These are phyloP conservation scores for Trichoderma oligosporum DNA, from an alignment of 2,329 filamentous ascomycete species.

Conservation along the genomic window DNA sequence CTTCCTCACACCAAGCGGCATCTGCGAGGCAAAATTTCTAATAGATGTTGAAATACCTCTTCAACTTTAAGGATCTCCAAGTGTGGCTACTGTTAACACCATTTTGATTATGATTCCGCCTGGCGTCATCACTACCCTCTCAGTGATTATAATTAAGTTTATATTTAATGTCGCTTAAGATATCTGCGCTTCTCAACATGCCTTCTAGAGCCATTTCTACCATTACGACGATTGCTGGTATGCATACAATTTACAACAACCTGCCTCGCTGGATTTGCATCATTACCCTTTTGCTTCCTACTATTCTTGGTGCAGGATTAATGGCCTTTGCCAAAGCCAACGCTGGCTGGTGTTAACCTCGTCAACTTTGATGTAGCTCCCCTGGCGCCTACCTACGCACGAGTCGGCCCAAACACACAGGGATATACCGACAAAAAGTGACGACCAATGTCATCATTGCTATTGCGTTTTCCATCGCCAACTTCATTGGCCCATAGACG, in stretches of 20 bases:
- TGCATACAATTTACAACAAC: conserved; percentile 26
- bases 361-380: conserved; percentile 47
- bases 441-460: conserved; percentile 44
- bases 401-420: conserved; percentile 46
- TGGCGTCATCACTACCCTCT: conserved; percentile 34
- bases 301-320: conserved; percentile 26
- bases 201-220: conserved; percentile 28
- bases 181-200: conserved; percentile 47
- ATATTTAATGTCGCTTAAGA: conserved; percentile 32
- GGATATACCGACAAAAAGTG: conserved; percentile 46
- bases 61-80: conserved; percentile 38
- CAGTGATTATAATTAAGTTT: conserved; percentile 33
- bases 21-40: conserved; percentile 24
- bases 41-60: conserved; percentile 29
- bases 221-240: conserved; percentile 26
- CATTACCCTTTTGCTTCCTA: conserved; percentile 25
- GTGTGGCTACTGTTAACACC: conserved; percentile 38
- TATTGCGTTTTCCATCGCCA: conserved; percentile 43
- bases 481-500: conserved; percentile 34
- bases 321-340: conserved; percentile 28
- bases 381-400: conserved; percentile 50
- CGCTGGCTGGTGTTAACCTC: conserved; percentile 29
- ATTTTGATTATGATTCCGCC: conserved; percentile 28
- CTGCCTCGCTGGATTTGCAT: conserved; percentile 30
- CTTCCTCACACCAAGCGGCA: conserved; percentile 41